Base-by-base conservation (phyloP, 495 filamentous ascomycete genomes). In the Amorphotheca resinae region DNA sequence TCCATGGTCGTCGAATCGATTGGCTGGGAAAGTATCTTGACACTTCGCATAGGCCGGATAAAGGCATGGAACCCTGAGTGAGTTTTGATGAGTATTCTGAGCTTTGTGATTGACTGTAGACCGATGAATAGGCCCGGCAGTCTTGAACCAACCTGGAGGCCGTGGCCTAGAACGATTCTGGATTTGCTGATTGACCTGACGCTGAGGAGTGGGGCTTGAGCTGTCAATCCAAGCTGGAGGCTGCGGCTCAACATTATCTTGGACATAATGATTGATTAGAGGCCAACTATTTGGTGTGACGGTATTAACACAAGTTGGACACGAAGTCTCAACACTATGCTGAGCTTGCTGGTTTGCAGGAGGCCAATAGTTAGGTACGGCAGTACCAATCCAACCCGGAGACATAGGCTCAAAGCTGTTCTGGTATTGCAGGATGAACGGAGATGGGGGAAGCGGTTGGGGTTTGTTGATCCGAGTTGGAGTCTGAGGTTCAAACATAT, bases 1-100 rank as follows among this genome's bases (percentile, higher is more conserved):
- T 15, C 39, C 52, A 7, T 40, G n/a, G n/a, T 44, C 43, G 12
- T 33, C 42, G 11, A 21, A 28, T 28, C 5, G 5, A 11, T 28
- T 11, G 11, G 25, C 11, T n/a, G n/a, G n/a, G n/a, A n/a, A n/a
- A n/a, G n/a, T n/a, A n/a, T n/a, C n/a, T n/a, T n/a, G n/a, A n/a
- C n/a, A n/a, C n/a, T n/a, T n/a, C n/a, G n/a, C n/a, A n/a, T n/a
- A n/a, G n/a, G n/a, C n/a, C n/a, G n/a, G n/a, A n/a, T n/a, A n/a
- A n/a, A n/a, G n/a, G n/a, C n/a, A n/a, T n/a, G n/a, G n/a, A n/a
- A n/a, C n/a, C n/a, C n/a, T n/a, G n/a, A n/a, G n/a, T n/a, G n/a
- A n/a, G n/a, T n/a, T n/a, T n/a, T n/a, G n/a, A n/a, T n/a, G n/a
- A n/a, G n/a, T n/a, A n/a, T n/a, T n/a, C n/a, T n/a, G n/a, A n/a